Conservation (phyloP, 1,284 basidiomycete species). For the Pterulicium gracile region DNA sequence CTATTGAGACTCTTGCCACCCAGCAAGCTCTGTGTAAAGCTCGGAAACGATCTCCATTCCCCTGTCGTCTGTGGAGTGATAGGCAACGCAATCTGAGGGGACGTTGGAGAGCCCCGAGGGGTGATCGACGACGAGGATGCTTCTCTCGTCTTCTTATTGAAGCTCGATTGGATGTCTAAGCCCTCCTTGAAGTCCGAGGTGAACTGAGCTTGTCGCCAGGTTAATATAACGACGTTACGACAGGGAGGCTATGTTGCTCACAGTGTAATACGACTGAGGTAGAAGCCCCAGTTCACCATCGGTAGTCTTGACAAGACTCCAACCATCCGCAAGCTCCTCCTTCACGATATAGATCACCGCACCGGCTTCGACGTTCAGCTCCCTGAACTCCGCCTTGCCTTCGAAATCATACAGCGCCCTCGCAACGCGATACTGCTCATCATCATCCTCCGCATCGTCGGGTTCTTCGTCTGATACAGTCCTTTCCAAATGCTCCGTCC, state of each 20-base stretch:
- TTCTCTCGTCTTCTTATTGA: conserved; percentile 23
- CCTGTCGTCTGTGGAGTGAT: conserved; percentile 63
- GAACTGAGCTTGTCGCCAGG: conserved; percentile 28
- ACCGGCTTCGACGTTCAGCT: conserved; percentile 53
- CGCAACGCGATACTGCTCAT: conserved; percentile 35
- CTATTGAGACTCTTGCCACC: conserved; percentile 71
- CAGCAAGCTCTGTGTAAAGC: conserved; percentile 58
- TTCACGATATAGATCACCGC: conserved; percentile 55
- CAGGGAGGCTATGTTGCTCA: conserved; percentile 24
- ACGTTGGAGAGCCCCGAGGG: conserved; percentile 36
- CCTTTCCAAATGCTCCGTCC: conserved; percentile 38
- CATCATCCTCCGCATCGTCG: conserved; percentile 22
- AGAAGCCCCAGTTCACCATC: conserved; percentile 57
- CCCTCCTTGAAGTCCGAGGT: conserved; percentile 48
- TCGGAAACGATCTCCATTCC: conserved; percentile 59
- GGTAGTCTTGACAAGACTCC: conserved; percentile 53
- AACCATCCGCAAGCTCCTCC: conserved; percentile 59
- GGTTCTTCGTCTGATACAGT: conserved; percentile 31
- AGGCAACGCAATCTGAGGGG: conserved; percentile 24
- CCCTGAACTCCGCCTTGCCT: conserved; percentile 62
- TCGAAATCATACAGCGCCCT: conserved; percentile 62
- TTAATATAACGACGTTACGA: conserved; percentile 6
- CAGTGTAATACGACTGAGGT: conserved; percentile 64
- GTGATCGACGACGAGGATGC: conserved; percentile 38
- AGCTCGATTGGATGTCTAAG: conserved; percentile 29